A percentile compares a stretch with the other conserved stretches of the same genome.
phyloP scores from a whole-genome alignment of 345 rosid species.

The Corchorus olitorius region DNA sequence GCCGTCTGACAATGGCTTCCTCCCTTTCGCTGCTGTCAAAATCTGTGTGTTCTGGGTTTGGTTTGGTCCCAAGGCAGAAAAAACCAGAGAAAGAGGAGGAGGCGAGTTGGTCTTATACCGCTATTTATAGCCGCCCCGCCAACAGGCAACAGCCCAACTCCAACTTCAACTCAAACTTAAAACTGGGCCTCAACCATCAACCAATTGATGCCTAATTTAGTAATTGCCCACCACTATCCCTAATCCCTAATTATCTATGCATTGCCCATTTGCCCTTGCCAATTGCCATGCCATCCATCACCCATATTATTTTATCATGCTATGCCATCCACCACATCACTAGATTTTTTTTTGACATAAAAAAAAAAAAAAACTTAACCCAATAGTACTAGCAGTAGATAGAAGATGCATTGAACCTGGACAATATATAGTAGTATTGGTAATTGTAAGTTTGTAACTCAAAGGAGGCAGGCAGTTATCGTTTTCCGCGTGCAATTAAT shows the following conservation, averaged over 20 bases:
- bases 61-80: background rate
- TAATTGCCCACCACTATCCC: no score
- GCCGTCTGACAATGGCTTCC: background rate
- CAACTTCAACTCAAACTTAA: background rate
- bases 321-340: no score
- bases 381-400: no score
- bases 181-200: slow-evolving; percentile 7
- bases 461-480: background rate
- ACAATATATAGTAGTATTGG: background rate
- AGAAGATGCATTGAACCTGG: slow-evolving; percentile 28
- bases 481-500: background rate
- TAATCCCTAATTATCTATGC: background rate
- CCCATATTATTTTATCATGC: no score
- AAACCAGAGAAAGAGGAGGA: slow-evolving; percentile 8
- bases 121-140: no score
- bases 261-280: background rate
- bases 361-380: no score
- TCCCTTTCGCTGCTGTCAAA: slow-evolving; percentile 21
- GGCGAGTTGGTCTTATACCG: background rate
- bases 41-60: background rate
- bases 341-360: no score
- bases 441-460: background rate
- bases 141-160: background rate
- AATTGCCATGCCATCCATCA: background rate
- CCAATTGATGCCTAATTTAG: no score